Base-by-base conservation (phyloP, 768 basidiomycete species). In the Leccinum pellstonianum region DNA sequence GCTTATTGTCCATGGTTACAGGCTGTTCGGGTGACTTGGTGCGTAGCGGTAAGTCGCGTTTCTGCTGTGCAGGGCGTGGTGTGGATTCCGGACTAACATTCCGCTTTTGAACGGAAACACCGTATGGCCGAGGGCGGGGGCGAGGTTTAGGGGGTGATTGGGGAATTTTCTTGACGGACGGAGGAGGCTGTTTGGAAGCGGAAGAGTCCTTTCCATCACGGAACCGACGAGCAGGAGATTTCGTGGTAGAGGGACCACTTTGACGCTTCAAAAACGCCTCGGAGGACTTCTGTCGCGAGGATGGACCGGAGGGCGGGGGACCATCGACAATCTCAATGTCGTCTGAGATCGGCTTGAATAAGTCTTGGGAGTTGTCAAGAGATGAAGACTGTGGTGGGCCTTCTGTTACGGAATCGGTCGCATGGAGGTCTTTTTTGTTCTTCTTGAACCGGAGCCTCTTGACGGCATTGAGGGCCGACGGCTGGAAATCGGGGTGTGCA, bases 401-500 rank as follows among this genome's bases (percentile, higher is more conserved):
- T 4, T 68, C 66, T 23, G 25, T 11, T 1, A 27, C 5, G 14
- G 31, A 8, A 9, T 66, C 61, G 1, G 4, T 33, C 27, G 48
- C 11, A 56, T 55, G 35, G 2, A 15, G 33, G 17, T 23, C 56
- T 29, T 63, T 66, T 58, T 72, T 68, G 48, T 48, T 77, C 25
- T 68, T 79, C 66, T 67, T 80, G 78, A 80, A 60, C 72, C 77
- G 63, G 23, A 75, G 51, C 0, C 0, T 1, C 61, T 64, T 68
- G 12, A 63, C 0, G 3, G 15, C n/a, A 10, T 21, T 5, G 2
- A 2, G 4, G 2, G 66, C 58, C 3, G 67, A 65, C 0, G 66
- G 72, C 49, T 57, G 66, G 46, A 27, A 75, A 31, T 61, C 33
- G 0, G 72, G 72, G 48, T 75, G 72, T 43, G 56, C 69, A 6